A percentile compares a stretch with the other conserved stretches of the same genome.
Evolutionary conservation across 768 basidiomycete genomes (phyloP).

Genomic region (Hygrophorus russula): DNA sequence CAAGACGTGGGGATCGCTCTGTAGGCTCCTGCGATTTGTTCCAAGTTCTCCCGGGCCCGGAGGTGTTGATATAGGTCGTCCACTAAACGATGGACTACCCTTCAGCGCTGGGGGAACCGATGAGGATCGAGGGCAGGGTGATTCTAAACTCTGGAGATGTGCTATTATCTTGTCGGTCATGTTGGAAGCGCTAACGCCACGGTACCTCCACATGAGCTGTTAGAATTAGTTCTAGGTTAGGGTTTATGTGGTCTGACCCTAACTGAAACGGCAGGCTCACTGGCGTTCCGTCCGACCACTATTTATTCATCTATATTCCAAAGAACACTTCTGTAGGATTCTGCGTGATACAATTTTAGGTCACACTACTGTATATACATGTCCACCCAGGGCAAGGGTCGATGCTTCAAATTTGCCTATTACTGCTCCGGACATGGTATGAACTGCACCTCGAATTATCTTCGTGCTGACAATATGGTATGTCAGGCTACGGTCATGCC

Average conservation of each 20-base stretch:
- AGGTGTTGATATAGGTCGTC: not conserved
- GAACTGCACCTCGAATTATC: slow-evolving; percentile 9
- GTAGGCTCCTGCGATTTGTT: not conserved
- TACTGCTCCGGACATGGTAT: slow-evolving; percentile 71
- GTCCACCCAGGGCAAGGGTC: slow-evolving; percentile 14
- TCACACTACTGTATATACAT: slow-evolving; percentile 9
- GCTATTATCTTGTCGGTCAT: no score
- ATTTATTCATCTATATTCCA: no score
- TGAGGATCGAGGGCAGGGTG: not conserved
- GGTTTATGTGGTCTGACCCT: not conserved
- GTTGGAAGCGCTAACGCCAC: no score
- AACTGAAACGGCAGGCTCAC: no score
- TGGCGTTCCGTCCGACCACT: no score
- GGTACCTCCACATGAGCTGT: no score
- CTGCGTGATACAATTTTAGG: slow-evolving; percentile 4
- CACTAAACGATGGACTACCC: not conserved
- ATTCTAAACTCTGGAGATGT: not conserved
- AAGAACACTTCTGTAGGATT: no score
- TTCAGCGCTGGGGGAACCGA: slow-evolving; percentile 1
- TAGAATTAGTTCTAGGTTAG: not conserved
- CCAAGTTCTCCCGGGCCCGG: not conserved
- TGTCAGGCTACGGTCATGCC: slow-evolving; percentile 72
- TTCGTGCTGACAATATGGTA: not conserved
- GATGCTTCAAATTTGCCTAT: slow-evolving; percentile 37
- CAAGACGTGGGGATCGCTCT: not conserved